phyloP scores from a whole-genome alignment of 1,139 yeast species.

The Hansenula sp. region DNA sequence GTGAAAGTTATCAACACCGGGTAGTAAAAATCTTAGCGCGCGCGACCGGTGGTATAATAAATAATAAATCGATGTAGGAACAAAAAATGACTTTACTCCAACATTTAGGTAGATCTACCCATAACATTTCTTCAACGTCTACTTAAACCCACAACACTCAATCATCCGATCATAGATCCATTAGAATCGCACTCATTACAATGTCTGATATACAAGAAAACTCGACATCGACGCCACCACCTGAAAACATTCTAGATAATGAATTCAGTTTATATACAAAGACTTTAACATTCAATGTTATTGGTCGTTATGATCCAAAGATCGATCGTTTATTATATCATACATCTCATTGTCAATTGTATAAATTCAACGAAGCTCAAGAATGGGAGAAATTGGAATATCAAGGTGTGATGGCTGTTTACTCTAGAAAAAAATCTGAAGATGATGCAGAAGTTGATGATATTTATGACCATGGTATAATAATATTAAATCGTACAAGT shows the following conservation, averaged over 20 bases:
- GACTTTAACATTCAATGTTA: slow-evolving; percentile 75
- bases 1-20: slow-evolving; percentile 1
- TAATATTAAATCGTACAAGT: slow-evolving; percentile 68
- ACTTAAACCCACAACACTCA: neutral
- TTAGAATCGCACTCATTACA: neutral
- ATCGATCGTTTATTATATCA: slow-evolving; percentile 70
- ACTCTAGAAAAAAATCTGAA: slow-evolving; percentile 50
- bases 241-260: slow-evolving; percentile 7
- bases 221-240: neutral
- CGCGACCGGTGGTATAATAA: too few relatives aligned
- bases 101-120: too few relatives aligned
- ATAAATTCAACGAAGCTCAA: slow-evolving; percentile 48
- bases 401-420: slow-evolving; percentile 80
- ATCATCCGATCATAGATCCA: too few relatives aligned
- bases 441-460: slow-evolving; percentile 28
- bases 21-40: neutral
- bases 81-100: too few relatives aligned
- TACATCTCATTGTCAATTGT: slow-evolving; percentile 76
- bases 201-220: neutral
- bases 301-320: slow-evolving; percentile 78
- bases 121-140: too few relatives aligned
- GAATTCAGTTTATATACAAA: slow-evolving; percentile 52
- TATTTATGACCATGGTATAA: slow-evolving; percentile 68
- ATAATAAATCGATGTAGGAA: too few relatives aligned
- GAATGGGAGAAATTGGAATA: slow-evolving; percentile 82